These are phyloP conservation scores for Ceratobasidium papillatum DNA, from an alignment of 1,284 basidiomycete genomes.

Conservation along the genomic window DNA sequence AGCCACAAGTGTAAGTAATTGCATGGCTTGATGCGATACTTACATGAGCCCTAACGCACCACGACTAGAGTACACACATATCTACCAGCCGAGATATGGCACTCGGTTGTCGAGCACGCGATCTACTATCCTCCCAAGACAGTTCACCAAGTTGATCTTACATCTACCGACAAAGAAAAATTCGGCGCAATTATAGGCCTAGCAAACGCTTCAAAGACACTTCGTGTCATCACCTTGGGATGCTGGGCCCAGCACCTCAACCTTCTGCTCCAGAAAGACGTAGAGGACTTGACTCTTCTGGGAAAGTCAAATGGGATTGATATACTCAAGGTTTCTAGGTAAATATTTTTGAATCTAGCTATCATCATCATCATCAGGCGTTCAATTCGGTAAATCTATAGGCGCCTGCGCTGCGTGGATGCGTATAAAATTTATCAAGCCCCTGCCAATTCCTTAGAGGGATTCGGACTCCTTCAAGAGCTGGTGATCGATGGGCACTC, in stretches of 20 bases:
- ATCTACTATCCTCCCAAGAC: neutral
- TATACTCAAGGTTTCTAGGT: neutral
- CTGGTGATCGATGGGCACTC: conserved; percentile 11
- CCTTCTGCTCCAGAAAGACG: neutral
- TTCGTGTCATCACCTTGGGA: neutral
- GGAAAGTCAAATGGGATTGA: neutral
- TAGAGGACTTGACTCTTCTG: neutral
- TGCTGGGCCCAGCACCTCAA: conserved; percentile 9
- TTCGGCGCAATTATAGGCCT: neutral
- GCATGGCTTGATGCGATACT: too few relatives aligned
- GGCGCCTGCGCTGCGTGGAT: conserved; percentile 1
- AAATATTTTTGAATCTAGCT: neutral
- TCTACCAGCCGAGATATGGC: conserved; percentile 11
- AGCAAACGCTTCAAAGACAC: neutral
- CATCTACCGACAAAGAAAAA: neutral
- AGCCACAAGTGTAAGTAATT: too few relatives aligned
- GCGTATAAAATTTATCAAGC: neutral
- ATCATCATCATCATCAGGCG: neutral
- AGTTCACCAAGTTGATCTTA: neutral
- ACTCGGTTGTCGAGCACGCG: neutral
- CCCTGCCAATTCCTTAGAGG: neutral
- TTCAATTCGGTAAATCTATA: neutral
- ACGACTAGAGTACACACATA: neutral
- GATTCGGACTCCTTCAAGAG: neutral
- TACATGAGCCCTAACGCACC: too few relatives aligned